Base-by-base conservation (phyloP, 176 grass and related monocot genomes). In the Juncus inflexus region DNA sequence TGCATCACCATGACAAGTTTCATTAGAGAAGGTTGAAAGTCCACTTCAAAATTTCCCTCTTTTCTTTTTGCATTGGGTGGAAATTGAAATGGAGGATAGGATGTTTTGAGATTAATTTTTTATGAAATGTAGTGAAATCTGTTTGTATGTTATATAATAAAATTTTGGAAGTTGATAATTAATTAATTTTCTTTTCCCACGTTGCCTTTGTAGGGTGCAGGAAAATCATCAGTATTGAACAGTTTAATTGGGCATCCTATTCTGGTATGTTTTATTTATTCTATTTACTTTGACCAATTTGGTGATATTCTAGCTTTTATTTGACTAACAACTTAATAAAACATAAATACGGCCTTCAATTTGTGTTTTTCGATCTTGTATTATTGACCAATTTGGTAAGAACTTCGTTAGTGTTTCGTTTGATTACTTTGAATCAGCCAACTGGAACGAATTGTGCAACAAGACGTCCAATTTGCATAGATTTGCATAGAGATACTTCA, bases 151-250 rank as follows among this genome's bases (percentile, higher is more conserved):
- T 10, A 16, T 8, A 58, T n/a, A 64, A 3, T 68, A 12, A 51
- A 52, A 35, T 52, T 1, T n/a, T n/a, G n/a, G n/a, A n/a, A n/a
- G n/a, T n/a, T n/a, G n/a, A n/a, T n/a, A n/a, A n/a, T n/a, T n/a
- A n/a, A n/a, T 36, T 10, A 64, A 9, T 6, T n/a, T 58, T 15
- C 13, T 15, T 3, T n/a, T n/a, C n/a, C 16, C 55, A 61, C 8
- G 11, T 63, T 74, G 49, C n/a, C 19, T 55, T 70, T 76, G 76
- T 79, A 95, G 91, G 91, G 91, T 0, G 70, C 87, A 52, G 91
- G 91, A 60, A 96, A 96, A 87, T 97, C 87, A 65, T 81, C 92
- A 5, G 92, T 89, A 57, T 74, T 97, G 66, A 97, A 91, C 85
- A 91, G 87, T 64, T 75, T 99, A 63, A 89, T 99, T 55, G 94